Evolutionary conservation across 73 alveolate species (phyloP), one percentile per base, ranked within the genome.

Genomic region (Stentor roeselii): DNA sequence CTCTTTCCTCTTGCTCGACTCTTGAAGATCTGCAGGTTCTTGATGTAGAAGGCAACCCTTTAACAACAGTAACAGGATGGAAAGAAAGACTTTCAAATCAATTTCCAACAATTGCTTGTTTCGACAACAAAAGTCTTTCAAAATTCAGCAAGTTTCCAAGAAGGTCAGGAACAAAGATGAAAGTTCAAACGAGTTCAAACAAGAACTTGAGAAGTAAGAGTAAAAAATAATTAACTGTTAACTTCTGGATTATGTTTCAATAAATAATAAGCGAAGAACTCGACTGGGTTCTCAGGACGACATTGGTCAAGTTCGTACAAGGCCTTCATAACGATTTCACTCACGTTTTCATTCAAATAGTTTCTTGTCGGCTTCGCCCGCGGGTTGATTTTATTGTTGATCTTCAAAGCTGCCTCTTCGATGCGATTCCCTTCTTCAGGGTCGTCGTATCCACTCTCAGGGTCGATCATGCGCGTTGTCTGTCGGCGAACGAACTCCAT

Each of bases 231-330:
- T n/a, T n/a, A n/a, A n/a, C n/a, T n/a, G n/a, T n/a, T n/a, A n/a
- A n/a, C n/a, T n/a, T n/a, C n/a, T n/a, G 93, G 93, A 50, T 85
- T 88, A 59, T 88, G 93, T 50, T 83, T 83, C 3, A 87, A 82
- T 3, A 87, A 35, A 77, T 87, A 87, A 40, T 87, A 87, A 2
- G 93, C 86, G 4, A 87, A 84, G 75, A 87, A 87, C 41, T 87
- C 93, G 3, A 87, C 50, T 31, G 93, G 93, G 40, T 87, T 87
- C 58, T 61, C 93, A 42, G 93, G 93, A 75, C 93, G 58, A 34
- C 76, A 58, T 32, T 87, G 88, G 34, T 84, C 61, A 3, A 83
- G 84, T 75, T 60, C 83, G 50, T 75, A n/a, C 32, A 87, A 40
- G 14, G 87, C 93, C 50, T 75, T 83, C 84, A 87, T 36, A 14